Base-by-base conservation (phyloP, 805 yeast species). In the Lipomyces anomalus region DNA sequence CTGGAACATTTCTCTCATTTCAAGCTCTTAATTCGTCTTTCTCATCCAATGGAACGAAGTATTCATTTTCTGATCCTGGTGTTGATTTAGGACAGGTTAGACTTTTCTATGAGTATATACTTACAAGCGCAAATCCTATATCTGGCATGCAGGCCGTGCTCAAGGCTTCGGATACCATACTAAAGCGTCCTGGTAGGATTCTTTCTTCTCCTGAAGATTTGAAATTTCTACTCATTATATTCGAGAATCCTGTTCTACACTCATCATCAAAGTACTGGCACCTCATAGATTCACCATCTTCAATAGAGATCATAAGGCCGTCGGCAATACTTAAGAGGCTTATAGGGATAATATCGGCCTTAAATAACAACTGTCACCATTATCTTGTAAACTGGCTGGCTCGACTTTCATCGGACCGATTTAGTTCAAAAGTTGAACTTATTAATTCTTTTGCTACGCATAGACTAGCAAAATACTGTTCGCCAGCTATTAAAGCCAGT, bases 371-470 rank as follows among this genome's bases (percentile, higher is more conserved):
- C 1, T 57, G 65, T 3, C 61, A 71, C 2, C 71, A 69, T 26
- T 70, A 70, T 54, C 57, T 82, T 22, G 70, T 76, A 1, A 71
- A 73, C 47, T 81, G 84, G 82, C 70, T 79, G 58, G 67, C 78
- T 2, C 67, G 71, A 37, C 57, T 70, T 16, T 64, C 79, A 0
- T 44, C 53, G 0, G 63, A 61, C 0, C 70, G 67, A 6, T 82
- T 83, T 52, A 61, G 62, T 6, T 57, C 62, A 2, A 79, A 80
- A 54, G 74, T 87, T 0, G 86, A 86, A 33, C 66, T 83, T 26
- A 57, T 85, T 40, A 89, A 88, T 57, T 69, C 86, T 20, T 87
- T 83, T 63, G 73, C 88, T 30, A 82, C 94, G 0, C 86, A 84
- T 58, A 86, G 85, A 37, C 67, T 89, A 44, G 74, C 79, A 34